Percentiles rank a stretch among this genome's conserved stretches.
Conservation (phyloP, 306 rosid genomes). For the Acacia acuminata region DNA sequence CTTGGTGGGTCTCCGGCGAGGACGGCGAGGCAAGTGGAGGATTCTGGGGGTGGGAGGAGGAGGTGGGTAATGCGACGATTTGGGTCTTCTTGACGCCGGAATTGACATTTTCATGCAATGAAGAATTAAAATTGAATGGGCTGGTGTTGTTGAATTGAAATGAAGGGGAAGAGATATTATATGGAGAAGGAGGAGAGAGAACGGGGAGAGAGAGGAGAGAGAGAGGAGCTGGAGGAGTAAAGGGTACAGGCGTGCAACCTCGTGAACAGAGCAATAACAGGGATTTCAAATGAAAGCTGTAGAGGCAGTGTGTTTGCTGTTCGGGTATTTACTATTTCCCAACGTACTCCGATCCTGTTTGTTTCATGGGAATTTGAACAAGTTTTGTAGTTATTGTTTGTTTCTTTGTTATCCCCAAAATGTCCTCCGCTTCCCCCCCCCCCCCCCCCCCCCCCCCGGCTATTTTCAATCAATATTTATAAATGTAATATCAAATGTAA, state of each 20-base stretch:
- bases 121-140: background rate
- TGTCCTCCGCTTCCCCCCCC: background rate
- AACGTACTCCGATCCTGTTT: slow-evolving; percentile 18
- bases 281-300: slow-evolving; percentile 90
- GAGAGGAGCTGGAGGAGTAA: slow-evolving; percentile 30
- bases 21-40: slow-evolving; percentile 74
- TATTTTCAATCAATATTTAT: background rate
- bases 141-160: background rate
- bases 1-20: slow-evolving; percentile 61
- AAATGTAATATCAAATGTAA: too few species aligned
- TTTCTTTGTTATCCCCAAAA: slow-evolving; percentile 8
- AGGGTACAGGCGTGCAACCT: slow-evolving; percentile 76
- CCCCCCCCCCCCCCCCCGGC: too few species aligned
- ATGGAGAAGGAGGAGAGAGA: background rate
- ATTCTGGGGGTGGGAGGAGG: slow-evolving; percentile 79
- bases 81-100: slow-evolving; percentile 53
- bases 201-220: background rate
- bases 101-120: slow-evolving; percentile 35
- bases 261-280: slow-evolving; percentile 70
- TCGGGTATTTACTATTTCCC: slow-evolving; percentile 25
- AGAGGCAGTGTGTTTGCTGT: slow-evolving; percentile 3
- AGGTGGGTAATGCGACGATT: slow-evolving; percentile 70
- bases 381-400: slow-evolving; percentile 7
- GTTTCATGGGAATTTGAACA: slow-evolving; percentile 39
- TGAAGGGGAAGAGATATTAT: background rate